Evolutionary conservation across 331 rosid species (phyloP), one percentile per base, ranked within the genome.

Genomic region (Ulmus americana): DNA sequence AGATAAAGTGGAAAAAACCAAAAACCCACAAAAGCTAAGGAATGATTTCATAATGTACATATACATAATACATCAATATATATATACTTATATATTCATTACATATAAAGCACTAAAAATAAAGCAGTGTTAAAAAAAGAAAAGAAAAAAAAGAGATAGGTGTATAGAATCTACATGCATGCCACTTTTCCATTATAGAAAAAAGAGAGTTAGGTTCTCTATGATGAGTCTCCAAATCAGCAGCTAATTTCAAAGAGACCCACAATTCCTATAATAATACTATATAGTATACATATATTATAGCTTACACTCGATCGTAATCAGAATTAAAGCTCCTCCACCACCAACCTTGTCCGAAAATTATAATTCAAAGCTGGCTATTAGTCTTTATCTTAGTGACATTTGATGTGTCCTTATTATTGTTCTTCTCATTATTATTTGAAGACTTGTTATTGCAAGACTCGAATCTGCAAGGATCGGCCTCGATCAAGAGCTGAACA

Each of bases 401-500:
- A 73, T 78, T 82, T 78, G 86, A 62, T 28, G 67, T 46, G 15
- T 84, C 95, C 74, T 80, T 80, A 10, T 22, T 7, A 16, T 6
- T 43, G 20, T 8, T 9, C 9, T 44, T 10, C 5, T 44, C 13
- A 8, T 40, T 12, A n/a, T 6, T 5, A 6, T 6, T 18, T 10
- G 83, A 74, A 58, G 81, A 79, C 79, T 81, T 80, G 82, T 13
- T 28, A 28, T 28, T 3, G 50, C 74, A 65, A 38, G 88, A 79
- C 62, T 84, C 79, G 38, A 80, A 80, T 65, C 62, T 59, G 63
- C 76, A 76, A 47, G 95, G 95, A 64, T 84, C 81, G 46, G 96
- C 90, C 63, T 87, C 90, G 41, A 84, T 76, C 57, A 94, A 77
- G 38, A 85, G 55, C 68, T 82, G 91, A 70, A 90, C 97, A 41